These are phyloP conservation scores for Elongisporangium undulatum DNA, from an alignment of 352 stramenopile species.

Conservation along the genomic window DNA sequence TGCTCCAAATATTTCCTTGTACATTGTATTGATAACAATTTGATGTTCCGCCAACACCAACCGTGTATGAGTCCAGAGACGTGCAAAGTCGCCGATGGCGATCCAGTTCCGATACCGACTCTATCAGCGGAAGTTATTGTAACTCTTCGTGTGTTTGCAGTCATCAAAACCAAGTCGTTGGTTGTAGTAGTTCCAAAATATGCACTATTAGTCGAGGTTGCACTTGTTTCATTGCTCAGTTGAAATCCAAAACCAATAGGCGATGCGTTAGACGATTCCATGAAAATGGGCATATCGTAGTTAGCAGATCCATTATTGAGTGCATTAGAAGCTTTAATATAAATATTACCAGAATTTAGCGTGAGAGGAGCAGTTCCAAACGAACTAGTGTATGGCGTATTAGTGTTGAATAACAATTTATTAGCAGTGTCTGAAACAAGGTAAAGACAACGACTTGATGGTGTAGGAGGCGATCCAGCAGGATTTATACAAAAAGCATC, in stretches of 20 bases:
- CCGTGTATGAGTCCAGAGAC: no score
- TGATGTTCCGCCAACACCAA: no score
- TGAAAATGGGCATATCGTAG: conserved; percentile 15
- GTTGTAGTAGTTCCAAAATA: no score
- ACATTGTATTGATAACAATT: conserved; percentile 3
- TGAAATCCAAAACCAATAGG: conserved; percentile 12
- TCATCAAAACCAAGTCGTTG: conserved; percentile 15
- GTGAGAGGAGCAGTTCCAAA: conserved; percentile 8
- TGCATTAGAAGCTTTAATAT: conserved; percentile 18
- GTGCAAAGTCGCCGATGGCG: no score
- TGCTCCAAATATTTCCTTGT: conserved; percentile 7
- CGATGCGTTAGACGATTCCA: conserved; percentile 11
- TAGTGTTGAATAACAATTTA: conserved; percentile 13
- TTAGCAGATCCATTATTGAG: no score
- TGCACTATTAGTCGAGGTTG: no score
- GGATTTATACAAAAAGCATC: no score
- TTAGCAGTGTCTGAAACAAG: conserved; percentile 11
- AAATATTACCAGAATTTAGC: conserved; percentile 7
- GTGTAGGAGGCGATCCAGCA: no score
- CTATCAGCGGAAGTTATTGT: conserved; percentile 12
- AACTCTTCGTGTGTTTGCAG: conserved; percentile 9
- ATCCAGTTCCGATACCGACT: conserved; percentile 13
- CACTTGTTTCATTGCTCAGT: conserved; percentile 11
- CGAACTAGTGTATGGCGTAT: conserved; percentile 10
- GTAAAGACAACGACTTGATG: conserved; percentile 10